phyloP scores from a whole-genome alignment of 2,329 filamentous ascomycete species.

The Fusarium solani-melongenae region DNA sequence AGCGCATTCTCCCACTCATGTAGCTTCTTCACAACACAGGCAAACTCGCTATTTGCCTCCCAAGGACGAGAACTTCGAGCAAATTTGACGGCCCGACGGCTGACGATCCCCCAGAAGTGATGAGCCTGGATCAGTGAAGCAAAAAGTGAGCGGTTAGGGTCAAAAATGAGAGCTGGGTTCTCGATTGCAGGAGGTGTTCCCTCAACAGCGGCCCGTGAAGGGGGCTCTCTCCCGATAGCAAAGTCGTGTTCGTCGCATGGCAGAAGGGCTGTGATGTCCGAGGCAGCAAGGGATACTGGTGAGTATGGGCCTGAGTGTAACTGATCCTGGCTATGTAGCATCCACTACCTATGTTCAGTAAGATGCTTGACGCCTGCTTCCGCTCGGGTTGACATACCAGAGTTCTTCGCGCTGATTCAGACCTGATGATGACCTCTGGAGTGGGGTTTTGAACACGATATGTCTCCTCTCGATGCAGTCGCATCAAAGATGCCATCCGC shows the following conservation, averaged over 20 bases:
- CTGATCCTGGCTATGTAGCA: slow-evolving; percentile 69
- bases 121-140: slow-evolving; percentile 67
- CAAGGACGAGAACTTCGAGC: slow-evolving; percentile 58
- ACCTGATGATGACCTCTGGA: slow-evolving; percentile 57
- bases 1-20: slow-evolving; percentile 61
- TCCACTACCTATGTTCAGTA: slow-evolving; percentile 57
- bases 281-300: slow-evolving; percentile 61
- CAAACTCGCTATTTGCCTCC: slow-evolving; percentile 61
- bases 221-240: slow-evolving; percentile 58
- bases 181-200: slow-evolving; percentile 62
- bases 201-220: slow-evolving; percentile 63
- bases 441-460: slow-evolving; percentile 58
- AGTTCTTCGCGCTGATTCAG: slow-evolving; percentile 68
- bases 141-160: slow-evolving; percentile 62
- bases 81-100: slow-evolving; percentile 59
- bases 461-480: slow-evolving; percentile 66
- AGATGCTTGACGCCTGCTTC: not conserved
- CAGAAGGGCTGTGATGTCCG: slow-evolving; percentile 65
- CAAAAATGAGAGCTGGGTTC: slow-evolving; percentile 56
- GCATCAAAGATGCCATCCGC: slow-evolving; percentile 66
- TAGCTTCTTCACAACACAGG: slow-evolving; percentile 55
- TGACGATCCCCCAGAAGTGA: slow-evolving; percentile 64
- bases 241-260: slow-evolving; percentile 66
- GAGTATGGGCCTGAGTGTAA: slow-evolving; percentile 64
- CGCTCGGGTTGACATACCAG: slow-evolving; percentile 53